phyloP scores from a whole-genome alignment of 805 yeast genomes.

The Cephaloascus fragrans region DNA sequence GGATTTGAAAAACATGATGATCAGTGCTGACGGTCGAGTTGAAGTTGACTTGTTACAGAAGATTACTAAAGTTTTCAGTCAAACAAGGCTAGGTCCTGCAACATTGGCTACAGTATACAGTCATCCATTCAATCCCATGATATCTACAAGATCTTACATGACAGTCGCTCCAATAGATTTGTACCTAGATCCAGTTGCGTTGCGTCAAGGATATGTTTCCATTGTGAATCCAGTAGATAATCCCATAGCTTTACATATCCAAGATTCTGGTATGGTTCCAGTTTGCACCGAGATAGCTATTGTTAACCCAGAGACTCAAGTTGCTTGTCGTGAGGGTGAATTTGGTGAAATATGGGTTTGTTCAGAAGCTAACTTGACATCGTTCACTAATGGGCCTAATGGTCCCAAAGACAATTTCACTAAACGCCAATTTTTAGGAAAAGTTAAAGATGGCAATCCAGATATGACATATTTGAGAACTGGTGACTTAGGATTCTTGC shows the following conservation, averaged over 20 bases:
- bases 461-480: conserved; percentile 69
- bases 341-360: conserved; percentile 96
- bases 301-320: conserved; percentile 86
- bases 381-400: conserved; percentile 46
- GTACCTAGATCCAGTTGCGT: conserved; percentile 77
- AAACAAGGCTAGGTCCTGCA: conserved; percentile 54
- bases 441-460: conserved; percentile 53
- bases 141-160: conserved; percentile 78
- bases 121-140: conserved; percentile 73
- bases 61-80: conserved; percentile 52
- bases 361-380: conserved; percentile 70
- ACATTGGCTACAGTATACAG: conserved; percentile 72
- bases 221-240: conserved; percentile 66
- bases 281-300: conserved; percentile 89
- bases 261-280: conserved; percentile 94
- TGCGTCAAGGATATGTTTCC: conserved; percentile 82
- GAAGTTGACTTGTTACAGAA: conserved; percentile 46
- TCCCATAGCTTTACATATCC: conserved; percentile 65
- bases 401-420: conserved; percentile 43
- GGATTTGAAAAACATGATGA: conserved; percentile 71
- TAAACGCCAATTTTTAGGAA: conserved; percentile 46
- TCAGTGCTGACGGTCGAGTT: conserved; percentile 71
- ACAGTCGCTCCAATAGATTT: conserved; percentile 82
- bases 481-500: conserved; percentile 91
- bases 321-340: conserved; percentile 79